Conservation (phyloP, 1,284 basidiomycete species). For the Ceratorhiza oryzae-sativae region DNA sequence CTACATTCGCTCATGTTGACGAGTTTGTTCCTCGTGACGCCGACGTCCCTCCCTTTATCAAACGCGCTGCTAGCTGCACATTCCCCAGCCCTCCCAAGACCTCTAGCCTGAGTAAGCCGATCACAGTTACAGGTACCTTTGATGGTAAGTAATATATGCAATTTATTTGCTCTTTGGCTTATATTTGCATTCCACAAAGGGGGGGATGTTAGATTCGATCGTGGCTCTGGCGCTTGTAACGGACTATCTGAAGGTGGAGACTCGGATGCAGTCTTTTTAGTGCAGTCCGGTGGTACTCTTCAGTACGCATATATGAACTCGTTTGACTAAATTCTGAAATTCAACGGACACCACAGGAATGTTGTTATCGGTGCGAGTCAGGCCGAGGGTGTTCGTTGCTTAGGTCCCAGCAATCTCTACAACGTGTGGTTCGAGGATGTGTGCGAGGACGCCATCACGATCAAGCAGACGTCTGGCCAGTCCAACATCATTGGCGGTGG, state of each 20-base stretch:
- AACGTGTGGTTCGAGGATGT: slow-evolving; percentile 46
- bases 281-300: slow-evolving; percentile 52
- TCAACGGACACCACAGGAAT: slow-evolving; percentile 49
- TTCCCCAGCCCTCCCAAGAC: slow-evolving; percentile 54
- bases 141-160: slow-evolving; percentile 5
- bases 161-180: neutral
- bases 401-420: slow-evolving; percentile 53
- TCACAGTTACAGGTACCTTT: slow-evolving; percentile 49
- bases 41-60: slow-evolving; percentile 25
- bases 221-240: slow-evolving; percentile 33
- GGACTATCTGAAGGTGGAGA: slow-evolving; percentile 34
- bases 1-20: slow-evolving; percentile 26
- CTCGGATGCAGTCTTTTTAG: slow-evolving; percentile 28
- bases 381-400: slow-evolving; percentile 55
- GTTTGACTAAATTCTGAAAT: slow-evolving; percentile 52
- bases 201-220: slow-evolving; percentile 27
- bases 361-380: slow-evolving; percentile 56
- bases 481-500: slow-evolving; percentile 40
- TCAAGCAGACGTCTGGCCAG: slow-evolving; percentile 24
- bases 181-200: neutral
- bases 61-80: slow-evolving; percentile 46
- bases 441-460: slow-evolving; percentile 47
- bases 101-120: slow-evolving; percentile 51
- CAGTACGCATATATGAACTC: slow-evolving; percentile 49
- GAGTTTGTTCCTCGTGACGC: slow-evolving; percentile 38